Conservation (phyloP, 371 early-diverging fungal species). For the Mortierella sp. region DNA sequence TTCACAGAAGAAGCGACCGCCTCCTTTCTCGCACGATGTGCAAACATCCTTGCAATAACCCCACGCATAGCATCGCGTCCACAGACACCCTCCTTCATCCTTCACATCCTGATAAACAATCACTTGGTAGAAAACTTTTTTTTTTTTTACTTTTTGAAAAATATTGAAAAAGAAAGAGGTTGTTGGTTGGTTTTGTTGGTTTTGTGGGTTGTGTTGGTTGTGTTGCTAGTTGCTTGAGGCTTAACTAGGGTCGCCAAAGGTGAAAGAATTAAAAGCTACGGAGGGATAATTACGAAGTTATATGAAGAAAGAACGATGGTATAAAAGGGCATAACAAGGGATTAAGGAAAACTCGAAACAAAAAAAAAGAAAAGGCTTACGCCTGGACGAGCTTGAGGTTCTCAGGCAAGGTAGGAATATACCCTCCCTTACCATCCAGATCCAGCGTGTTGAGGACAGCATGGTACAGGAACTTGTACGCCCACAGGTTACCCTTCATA, state of each 20-base stretch:
- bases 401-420: slow-evolving; percentile 51
- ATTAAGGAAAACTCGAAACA: background rate
- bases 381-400: slow-evolving; percentile 41
- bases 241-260: background rate
- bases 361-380: background rate
- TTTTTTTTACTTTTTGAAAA: slow-evolving; percentile 18
- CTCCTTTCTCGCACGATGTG: too few relatives aligned
- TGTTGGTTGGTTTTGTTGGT: background rate
- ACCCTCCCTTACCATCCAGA: slow-evolving; percentile 67
- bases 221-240: background rate
- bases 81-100: too few relatives aligned
- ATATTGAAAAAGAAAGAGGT: background rate
- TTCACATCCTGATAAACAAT: too few relatives aligned
- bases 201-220: too few relatives aligned
- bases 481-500: slow-evolving; percentile 93
- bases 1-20: too few relatives aligned
- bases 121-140: slow-evolving; percentile 5
- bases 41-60: too few relatives aligned
- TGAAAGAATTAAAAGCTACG: background rate
- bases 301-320: background rate
- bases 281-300: background rate
- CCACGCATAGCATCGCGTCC: too few relatives aligned
- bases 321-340: background rate
- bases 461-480: slow-evolving; percentile 92
- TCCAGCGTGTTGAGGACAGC: slow-evolving; percentile 71